phyloP scores from a whole-genome alignment of 1,139 yeast genomes.

The Geotrichum siamense region DNA sequence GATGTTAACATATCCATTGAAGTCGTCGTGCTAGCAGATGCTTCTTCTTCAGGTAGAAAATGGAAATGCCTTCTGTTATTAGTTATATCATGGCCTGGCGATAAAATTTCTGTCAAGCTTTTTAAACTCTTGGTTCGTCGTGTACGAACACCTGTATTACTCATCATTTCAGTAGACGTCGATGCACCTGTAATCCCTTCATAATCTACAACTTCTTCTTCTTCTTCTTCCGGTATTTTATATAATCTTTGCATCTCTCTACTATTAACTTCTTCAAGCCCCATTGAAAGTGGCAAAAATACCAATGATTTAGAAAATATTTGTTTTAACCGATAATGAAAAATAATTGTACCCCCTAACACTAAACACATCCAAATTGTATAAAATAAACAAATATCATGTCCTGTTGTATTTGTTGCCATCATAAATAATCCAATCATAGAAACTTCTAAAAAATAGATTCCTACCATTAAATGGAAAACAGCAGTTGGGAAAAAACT shows the following conservation, averaged over 20 bases:
- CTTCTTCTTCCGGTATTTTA: constrained; percentile 1
- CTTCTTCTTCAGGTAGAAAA: constrained; percentile 1
- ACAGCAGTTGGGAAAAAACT: constrained; percentile 64
- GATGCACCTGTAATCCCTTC: background rate
- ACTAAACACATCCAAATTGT: constrained; percentile 20
- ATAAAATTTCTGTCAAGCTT: constrained; percentile 6
- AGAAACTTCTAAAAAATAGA: constrained; percentile 73
- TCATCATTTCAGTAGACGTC: background rate
- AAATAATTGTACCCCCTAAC: constrained; percentile 16
- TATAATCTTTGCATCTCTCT: background rate
- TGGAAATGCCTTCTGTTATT: constrained; percentile 4
- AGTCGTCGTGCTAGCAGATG: constrained; percentile 2
- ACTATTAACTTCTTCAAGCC: background rate
- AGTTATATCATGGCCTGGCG: constrained; percentile 3
- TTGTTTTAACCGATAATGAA: constrained; percentile 17
- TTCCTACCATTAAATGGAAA: constrained; percentile 67
- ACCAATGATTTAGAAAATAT: constrained; percentile 17
- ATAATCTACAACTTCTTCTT: background rate
- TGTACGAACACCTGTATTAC: background rate
- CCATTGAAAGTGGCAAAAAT: constrained; percentile 16
- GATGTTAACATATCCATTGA: constrained; percentile 17
- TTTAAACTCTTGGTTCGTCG: constrained; percentile 8
- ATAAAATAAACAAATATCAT: constrained; percentile 24
- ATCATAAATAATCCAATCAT: constrained; percentile 66
- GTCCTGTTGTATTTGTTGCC: constrained; percentile 43